These are phyloP conservation scores for Singerocomus rubriflavus DNA, from an alignment of 1,284 basidiomycete species.

Conservation along the genomic window DNA sequence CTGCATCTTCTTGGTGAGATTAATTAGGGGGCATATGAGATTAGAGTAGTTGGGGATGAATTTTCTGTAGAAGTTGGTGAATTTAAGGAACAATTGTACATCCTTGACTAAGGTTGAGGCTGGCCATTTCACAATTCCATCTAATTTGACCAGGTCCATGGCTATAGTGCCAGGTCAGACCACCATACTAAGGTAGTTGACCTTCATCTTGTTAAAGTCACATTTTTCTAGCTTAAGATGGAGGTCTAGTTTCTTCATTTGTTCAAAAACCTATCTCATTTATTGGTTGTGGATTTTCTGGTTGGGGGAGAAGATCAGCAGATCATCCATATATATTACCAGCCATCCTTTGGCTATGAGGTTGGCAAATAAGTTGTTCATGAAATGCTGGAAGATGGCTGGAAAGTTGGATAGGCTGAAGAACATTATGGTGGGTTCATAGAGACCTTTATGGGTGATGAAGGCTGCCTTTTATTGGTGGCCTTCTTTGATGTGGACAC, in stretches of 20 bases:
- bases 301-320: constrained; percentile 15
- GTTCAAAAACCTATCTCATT: constrained; percentile 32
- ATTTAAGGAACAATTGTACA: too few species aligned
- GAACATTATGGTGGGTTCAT: constrained; percentile 39
- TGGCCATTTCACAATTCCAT: constrained; percentile 37
- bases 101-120: constrained; percentile 15
- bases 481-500: constrained; percentile 22
- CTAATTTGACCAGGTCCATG: constrained; percentile 31
- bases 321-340: constrained; percentile 22
- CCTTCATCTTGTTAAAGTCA: constrained; percentile 26
- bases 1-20: too few species aligned
- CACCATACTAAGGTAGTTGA: constrained; percentile 28
- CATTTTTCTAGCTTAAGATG: constrained; percentile 40
- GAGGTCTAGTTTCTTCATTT: constrained; percentile 29
- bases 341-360: constrained; percentile 10
- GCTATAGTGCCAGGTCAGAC: too few species aligned
- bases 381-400: constrained; percentile 22
- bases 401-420: constrained; percentile 36
- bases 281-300: constrained; percentile 10
- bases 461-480: constrained; percentile 14
- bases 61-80: too few species aligned
- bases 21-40: too few species aligned
- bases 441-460: not conserved
- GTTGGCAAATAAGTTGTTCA: constrained; percentile 14
- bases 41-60: too few species aligned